Percentiles rank a stretch among this genome's conserved stretches.
Conservation (phyloP, 2,329 filamentous ascomycete species). For the Colletotrichum noveboracense region DNA sequence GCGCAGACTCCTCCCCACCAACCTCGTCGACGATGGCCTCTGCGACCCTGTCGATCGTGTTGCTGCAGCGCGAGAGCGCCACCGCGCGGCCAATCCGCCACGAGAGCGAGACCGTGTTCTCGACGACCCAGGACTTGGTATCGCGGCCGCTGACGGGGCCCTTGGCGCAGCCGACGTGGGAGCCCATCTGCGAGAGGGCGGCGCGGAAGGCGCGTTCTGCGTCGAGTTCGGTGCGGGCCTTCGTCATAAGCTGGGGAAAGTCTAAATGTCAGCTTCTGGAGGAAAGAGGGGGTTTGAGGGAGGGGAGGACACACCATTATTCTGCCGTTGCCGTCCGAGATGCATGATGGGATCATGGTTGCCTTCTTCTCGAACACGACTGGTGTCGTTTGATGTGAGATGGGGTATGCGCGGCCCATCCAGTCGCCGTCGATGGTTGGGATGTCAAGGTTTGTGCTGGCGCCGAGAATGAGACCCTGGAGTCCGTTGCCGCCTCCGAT, state of each 20-base stretch:
- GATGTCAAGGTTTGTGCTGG: conserved; percentile 54
- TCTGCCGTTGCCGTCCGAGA: conserved; percentile 20
- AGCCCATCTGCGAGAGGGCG: conserved; percentile 60
- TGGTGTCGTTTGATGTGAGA: conserved; percentile 59
- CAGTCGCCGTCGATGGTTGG: conserved; percentile 59
- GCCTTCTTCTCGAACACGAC: conserved; percentile 36
- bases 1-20: conserved; percentile 56
- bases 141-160: conserved; percentile 54
- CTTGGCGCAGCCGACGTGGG: conserved; percentile 53
- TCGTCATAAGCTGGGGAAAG: conserved; percentile 42
- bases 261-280: background rate
- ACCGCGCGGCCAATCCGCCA: conserved; percentile 50
- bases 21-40: conserved; percentile 64
- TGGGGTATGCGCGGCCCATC: conserved; percentile 62
- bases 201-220: conserved; percentile 57
- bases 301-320: background rate
- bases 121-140: conserved; percentile 55
- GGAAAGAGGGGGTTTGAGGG: background rate
- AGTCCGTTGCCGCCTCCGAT: conserved; percentile 71
- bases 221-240: conserved; percentile 49
- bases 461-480: conserved; percentile 61
- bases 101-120: conserved; percentile 41
- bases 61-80: background rate
- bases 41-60: conserved; percentile 57
- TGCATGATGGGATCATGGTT: conserved; percentile 33